Conservation (phyloP, 2,329 filamentous ascomycete genomes). For the Pseudopyricularia javanii region DNA sequence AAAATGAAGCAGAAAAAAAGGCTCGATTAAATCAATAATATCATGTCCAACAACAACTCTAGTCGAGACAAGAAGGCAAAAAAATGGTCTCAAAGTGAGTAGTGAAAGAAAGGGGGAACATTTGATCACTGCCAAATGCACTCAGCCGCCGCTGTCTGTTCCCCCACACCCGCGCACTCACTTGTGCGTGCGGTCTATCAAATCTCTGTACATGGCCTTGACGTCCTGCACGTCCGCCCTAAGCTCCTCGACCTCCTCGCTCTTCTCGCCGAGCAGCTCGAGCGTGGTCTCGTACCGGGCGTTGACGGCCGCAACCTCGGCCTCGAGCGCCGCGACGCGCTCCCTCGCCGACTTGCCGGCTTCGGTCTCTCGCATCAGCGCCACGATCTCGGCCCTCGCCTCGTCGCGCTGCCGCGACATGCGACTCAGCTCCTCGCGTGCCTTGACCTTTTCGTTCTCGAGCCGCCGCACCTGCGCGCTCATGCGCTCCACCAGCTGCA, state of each 20-base stretch:
- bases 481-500: constrained; percentile 94
- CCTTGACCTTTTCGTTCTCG: constrained; percentile 81
- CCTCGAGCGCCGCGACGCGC: constrained; percentile 53
- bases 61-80: neutral
- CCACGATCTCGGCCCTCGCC: constrained; percentile 80
- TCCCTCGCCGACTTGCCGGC: constrained; percentile 47
- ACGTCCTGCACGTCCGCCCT: constrained; percentile 80
- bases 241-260: constrained; percentile 85
- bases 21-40: constrained; percentile 3
- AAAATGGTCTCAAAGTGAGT: neutral
- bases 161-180: neutral
- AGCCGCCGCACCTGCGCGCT: constrained; percentile 82
- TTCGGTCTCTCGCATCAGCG: constrained; percentile 78
- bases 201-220: constrained; percentile 90
- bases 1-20: neutral
- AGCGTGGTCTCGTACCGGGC: constrained; percentile 79
- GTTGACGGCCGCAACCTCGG: constrained; percentile 54
- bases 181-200: constrained; percentile 68
- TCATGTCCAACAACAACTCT: neutral
- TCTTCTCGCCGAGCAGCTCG: constrained; percentile 94
- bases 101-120: neutral
- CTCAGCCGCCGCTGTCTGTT: neutral
- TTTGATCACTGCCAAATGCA: neutral
- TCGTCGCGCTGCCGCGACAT: constrained; percentile 82
- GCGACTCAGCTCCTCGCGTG: constrained; percentile 73